A percentile compares a stretch with the other conserved stretches of the same genome.
Conservation (phyloP, 345 rosid species). For the Stellera chamaejasme region DNA sequence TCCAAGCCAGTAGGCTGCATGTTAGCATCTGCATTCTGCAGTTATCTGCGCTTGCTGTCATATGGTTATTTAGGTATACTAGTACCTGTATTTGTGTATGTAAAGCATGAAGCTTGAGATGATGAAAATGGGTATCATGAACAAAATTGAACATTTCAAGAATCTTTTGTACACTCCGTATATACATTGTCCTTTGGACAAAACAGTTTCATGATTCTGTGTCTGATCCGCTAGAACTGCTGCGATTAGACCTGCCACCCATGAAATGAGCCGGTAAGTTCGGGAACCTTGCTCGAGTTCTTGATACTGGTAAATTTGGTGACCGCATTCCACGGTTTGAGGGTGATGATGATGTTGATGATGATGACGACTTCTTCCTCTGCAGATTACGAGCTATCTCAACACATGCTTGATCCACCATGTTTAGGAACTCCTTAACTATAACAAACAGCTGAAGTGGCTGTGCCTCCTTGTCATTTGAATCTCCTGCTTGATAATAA, state of each 20-base stretch:
- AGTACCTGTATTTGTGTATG: too few species aligned
- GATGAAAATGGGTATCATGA: too few species aligned
- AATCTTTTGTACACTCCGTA: constrained; percentile 13
- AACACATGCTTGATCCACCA: constrained; percentile 73
- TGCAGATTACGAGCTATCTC: constrained; percentile 59
- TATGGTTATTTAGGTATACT: too few species aligned
- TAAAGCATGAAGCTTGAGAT: too few species aligned
- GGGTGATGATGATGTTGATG: constrained; percentile 11
- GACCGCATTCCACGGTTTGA: constrained; percentile 19
- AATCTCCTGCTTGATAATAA: constrained; percentile 64
- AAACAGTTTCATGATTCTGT: constrained; percentile 32
- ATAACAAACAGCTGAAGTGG: constrained; percentile 59
- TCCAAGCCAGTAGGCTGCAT: too few species aligned
- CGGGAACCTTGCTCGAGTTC: constrained; percentile 45
- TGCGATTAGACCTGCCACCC: constrained; percentile 39
- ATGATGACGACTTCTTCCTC: constrained; percentile 20
- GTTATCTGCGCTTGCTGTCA: too few species aligned
- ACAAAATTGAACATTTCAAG: constrained; percentile 10
- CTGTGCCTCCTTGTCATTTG: constrained; percentile 30
- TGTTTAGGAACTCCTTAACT: constrained; percentile 58
- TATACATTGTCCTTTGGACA: constrained; percentile 14
- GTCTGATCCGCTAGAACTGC: constrained; percentile 59
- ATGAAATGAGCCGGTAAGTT: constrained; percentile 58
- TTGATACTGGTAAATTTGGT: constrained; percentile 21
- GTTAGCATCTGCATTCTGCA: too few species aligned